These are phyloP conservation scores for Debaryomyces sp. DNA, from an alignment of 1,139 yeast species.

Conservation along the genomic window DNA sequence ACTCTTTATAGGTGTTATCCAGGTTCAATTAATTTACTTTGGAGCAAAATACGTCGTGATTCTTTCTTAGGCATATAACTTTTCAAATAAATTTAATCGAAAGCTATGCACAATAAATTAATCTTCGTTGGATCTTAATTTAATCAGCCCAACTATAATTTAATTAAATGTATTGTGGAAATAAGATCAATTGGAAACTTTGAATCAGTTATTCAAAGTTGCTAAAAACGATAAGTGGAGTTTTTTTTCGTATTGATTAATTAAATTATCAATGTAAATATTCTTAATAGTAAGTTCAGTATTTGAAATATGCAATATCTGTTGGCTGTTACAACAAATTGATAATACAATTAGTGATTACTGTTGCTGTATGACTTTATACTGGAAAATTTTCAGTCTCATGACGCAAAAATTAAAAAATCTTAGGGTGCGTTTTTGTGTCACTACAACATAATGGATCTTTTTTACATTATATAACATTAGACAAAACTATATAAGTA, in stretches of 20 bases:
- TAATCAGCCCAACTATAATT: neutral
- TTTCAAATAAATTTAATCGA: constrained; percentile 9
- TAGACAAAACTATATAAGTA: constrained; percentile 1
- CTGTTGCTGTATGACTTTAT: constrained; percentile 1
- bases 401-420: constrained; percentile 1
- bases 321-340: neutral
- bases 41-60: constrained; percentile 39
- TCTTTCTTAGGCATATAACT: constrained; percentile 52
- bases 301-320: neutral
- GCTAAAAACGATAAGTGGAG: neutral
- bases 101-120: constrained; percentile 6
- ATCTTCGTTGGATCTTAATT: neutral
- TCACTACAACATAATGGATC: neutral
- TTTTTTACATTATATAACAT: neutral
- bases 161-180: constrained; percentile 1
- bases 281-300: neutral
- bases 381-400: constrained; percentile 7
- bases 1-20: constrained; percentile 36
- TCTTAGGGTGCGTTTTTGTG: neutral
- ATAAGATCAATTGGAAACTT: neutral
- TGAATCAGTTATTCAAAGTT: neutral
- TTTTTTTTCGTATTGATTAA: neutral
- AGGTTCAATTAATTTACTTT: constrained; percentile 40
- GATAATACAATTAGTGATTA: neutral
- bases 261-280: neutral